These are phyloP conservation scores for Globisporangium viniferum DNA, from an alignment of 352 stramenopile genomes.

Conservation along the genomic window DNA sequence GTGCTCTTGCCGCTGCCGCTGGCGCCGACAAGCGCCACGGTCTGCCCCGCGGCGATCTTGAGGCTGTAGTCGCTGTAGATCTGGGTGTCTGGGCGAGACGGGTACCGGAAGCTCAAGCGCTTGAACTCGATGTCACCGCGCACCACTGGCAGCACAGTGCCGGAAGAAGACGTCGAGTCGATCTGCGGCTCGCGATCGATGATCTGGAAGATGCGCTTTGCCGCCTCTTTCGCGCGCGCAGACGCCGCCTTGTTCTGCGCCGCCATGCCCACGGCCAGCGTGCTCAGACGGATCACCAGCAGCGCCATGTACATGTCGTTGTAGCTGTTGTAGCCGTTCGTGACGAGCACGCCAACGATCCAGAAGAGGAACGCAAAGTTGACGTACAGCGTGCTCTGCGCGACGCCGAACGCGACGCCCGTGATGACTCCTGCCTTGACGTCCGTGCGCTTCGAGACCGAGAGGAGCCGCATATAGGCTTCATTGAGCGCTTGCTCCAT, in stretches of 20 bases:
- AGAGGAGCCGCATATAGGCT: constrained; percentile 22
- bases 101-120: constrained; percentile 61
- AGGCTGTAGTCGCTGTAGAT: constrained; percentile 42
- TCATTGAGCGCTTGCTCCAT: constrained; percentile 21
- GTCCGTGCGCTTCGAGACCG: constrained; percentile 21
- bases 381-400: constrained; percentile 47
- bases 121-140: constrained; percentile 69
- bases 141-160: not conserved
- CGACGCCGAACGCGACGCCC: constrained; percentile 43
- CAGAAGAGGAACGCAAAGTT: constrained; percentile 64
- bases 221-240: constrained; percentile 26
- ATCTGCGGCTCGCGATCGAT: constrained; percentile 39
- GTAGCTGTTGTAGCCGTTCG: constrained; percentile 31
- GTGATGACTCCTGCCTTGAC: constrained; percentile 33
- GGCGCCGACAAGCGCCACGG: constrained; percentile 36
- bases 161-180: not conserved
- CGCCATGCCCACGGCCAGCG: constrained; percentile 29
- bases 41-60: constrained; percentile 38
- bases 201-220: constrained; percentile 36
- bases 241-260: constrained; percentile 22
- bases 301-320: constrained; percentile 33
- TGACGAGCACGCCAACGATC: constrained; percentile 39
- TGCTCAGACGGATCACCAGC: constrained; percentile 32
- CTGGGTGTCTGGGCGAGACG: constrained; percentile 35
- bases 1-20: constrained; percentile 55